Percentiles rank a stretch among this genome's conserved stretches.
These are phyloP conservation scores for Tephrocybe sp. DNA, from an alignment of 768 basidiomycete genomes.

Conservation along the genomic window DNA sequence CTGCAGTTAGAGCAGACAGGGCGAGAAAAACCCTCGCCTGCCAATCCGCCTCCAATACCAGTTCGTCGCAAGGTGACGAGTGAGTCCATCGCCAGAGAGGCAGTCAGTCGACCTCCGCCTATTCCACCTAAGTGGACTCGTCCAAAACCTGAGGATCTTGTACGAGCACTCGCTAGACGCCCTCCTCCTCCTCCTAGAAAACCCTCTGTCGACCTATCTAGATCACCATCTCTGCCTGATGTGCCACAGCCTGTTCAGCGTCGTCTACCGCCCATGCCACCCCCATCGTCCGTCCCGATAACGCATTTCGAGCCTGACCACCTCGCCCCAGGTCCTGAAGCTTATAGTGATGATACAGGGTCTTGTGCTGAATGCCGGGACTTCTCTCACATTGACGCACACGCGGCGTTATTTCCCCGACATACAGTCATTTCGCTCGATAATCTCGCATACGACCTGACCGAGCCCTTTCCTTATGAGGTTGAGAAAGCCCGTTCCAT, in stretches of 20 bases:
- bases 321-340: slow-evolving; percentile 4
- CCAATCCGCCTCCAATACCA: slow-evolving; percentile 19
- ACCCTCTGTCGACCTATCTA: background rate
- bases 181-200: slow-evolving; percentile 33
- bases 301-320: slow-evolving; percentile 13
- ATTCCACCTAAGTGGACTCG: slow-evolving; percentile 20
- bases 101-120: no score
- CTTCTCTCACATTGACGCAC: slow-evolving; percentile 41
- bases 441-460: slow-evolving; percentile 39
- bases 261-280: slow-evolving; percentile 31
- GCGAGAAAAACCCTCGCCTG: slow-evolving; percentile 7
- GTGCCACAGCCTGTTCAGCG: slow-evolving; percentile 18
- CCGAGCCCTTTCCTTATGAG: slow-evolving; percentile 40
- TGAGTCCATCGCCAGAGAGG: no score
- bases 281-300: slow-evolving; percentile 29
- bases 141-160: slow-evolving; percentile 17
- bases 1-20: slow-evolving; percentile 26
- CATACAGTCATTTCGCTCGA: slow-evolving; percentile 36
- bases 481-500: slow-evolving; percentile 47
- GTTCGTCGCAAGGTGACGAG: slow-evolving; percentile 11
- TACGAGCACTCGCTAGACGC: slow-evolving; percentile 30
- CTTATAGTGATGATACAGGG: slow-evolving; percentile 2
- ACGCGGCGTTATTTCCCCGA: slow-evolving; percentile 44
- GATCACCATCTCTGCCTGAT: slow-evolving; percentile 4
- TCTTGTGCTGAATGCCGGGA: slow-evolving; percentile 45